phyloP scores from a whole-genome alignment of 345 rosid species.

The Gossypium arboreum region DNA sequence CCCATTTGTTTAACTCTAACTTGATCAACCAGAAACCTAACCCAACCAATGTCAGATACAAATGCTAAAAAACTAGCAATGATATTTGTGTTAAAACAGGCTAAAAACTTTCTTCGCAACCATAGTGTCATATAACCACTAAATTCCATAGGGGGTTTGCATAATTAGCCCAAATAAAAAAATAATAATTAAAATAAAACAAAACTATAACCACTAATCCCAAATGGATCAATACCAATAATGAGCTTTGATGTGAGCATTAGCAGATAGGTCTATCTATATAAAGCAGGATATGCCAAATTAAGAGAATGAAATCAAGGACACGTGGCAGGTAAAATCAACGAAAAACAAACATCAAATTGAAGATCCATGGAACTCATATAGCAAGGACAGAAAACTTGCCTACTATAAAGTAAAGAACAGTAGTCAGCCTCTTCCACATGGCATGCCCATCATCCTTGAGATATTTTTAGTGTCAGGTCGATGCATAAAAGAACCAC shows the following conservation, averaged over 20 bases:
- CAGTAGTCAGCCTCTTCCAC: slow-evolving; percentile 29
- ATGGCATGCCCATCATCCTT: slow-evolving; percentile 30
- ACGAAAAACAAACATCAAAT: slow-evolving; percentile 12
- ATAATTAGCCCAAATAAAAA: not conserved
- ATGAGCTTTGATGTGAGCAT: slow-evolving; percentile 6
- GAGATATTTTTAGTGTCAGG: slow-evolving; percentile 18
- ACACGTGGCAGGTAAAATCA: slow-evolving; percentile 16
- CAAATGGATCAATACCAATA: slow-evolving; percentile 3
- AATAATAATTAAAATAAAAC: not conserved
- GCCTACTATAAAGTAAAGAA: slow-evolving; percentile 34
- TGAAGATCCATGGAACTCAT: slow-evolving; percentile 31
- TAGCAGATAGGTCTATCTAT: slow-evolving; percentile 5
- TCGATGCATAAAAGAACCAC: slow-evolving; percentile 20
- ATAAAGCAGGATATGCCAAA: slow-evolving; percentile 8
- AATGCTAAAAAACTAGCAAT: not conserved
- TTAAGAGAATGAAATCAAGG: slow-evolving; percentile 18
- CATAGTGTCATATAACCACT: slow-evolving; percentile 2
- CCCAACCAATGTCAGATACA: not conserved
- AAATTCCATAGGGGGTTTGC: not conserved
- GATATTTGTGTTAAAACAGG: slow-evolving; percentile 8
- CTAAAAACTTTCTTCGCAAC: not conserved
- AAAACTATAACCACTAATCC: not conserved
- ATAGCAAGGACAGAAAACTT: slow-evolving; percentile 43
- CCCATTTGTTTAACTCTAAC: not conserved
- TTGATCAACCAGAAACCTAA: not conserved